phyloP scores from a whole-genome alignment of 2,329 filamentous ascomycete species.

The Nemania diffusa region DNA sequence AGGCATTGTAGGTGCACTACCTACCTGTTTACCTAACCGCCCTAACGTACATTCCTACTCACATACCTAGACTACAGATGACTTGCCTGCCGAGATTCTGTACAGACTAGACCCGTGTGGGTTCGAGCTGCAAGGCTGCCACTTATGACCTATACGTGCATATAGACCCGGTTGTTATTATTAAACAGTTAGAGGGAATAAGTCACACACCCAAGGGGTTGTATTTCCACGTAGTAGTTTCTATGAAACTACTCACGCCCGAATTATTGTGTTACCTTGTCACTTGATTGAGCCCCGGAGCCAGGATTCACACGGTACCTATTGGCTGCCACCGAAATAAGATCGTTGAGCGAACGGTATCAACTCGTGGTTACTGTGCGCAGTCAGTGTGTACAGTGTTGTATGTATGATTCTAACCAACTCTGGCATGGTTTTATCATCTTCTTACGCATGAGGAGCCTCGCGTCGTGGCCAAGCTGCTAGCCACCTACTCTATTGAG shows the following conservation, averaged over 20 bases:
- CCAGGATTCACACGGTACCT: not conserved
- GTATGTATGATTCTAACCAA: not conserved
- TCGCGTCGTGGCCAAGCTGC: not conserved
- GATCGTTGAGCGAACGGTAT: not conserved
- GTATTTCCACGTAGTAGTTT: too few relatives aligned
- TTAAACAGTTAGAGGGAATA: slow-evolving; percentile 7
- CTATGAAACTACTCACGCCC: not conserved
- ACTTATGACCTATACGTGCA: too few relatives aligned
- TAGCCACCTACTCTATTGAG: slow-evolving; percentile 1
- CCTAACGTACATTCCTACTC: not conserved
- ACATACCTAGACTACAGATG: not conserved
- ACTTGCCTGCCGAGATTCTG: not conserved
- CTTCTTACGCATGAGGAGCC: not conserved
- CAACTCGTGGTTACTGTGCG: not conserved
- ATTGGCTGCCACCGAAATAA: not conserved
- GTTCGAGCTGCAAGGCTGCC: slow-evolving; percentile 23
- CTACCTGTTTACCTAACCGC: not conserved
- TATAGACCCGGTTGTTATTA: too few relatives aligned
- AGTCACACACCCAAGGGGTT: not conserved
- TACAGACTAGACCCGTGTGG: not conserved
- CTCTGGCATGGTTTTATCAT: not conserved
- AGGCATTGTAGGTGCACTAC: too few relatives aligned
- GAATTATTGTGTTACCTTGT: not conserved
- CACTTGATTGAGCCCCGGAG: not conserved
- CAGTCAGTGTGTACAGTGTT: not conserved